Percentiles rank a stretch among this genome's conserved stretches.
Conservation (phyloP, 139 green algal genomes). For the Auxenochlorella pyrenoidosa region DNA sequence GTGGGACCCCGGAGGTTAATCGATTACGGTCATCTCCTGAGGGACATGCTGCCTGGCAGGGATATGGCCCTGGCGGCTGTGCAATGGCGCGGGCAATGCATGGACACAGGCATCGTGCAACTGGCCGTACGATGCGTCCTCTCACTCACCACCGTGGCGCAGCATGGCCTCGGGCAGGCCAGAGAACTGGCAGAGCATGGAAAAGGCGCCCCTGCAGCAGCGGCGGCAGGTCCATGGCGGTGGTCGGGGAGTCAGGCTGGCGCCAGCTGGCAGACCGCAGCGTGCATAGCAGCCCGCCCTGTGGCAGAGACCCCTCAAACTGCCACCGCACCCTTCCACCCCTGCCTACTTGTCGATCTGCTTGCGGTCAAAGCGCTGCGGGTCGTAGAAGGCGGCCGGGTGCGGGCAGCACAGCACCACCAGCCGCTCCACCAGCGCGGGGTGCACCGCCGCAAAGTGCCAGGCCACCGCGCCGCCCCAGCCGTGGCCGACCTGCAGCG, state of each 20-base stretch:
- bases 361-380: not conserved
- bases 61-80: not conserved
- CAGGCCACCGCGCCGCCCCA: slow-evolving; percentile 67
- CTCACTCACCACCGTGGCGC: not conserved
- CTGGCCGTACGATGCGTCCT: too few relatives aligned
- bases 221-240: not conserved
- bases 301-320: not conserved
- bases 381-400: slow-evolving; percentile 24
- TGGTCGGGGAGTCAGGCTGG: not conserved
- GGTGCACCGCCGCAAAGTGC: slow-evolving; percentile 40
- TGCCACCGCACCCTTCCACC: not conserved
- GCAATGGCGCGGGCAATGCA: not conserved
- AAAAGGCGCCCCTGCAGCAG: not conserved
- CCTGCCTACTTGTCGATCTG: slow-evolving; percentile 5
- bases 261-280: not conserved
- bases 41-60: too few relatives aligned
- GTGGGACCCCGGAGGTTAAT: too few relatives aligned
- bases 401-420: slow-evolving; percentile 46
- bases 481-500: slow-evolving; percentile 62
- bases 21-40: too few relatives aligned
- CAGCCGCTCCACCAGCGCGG: slow-evolving; percentile 40
- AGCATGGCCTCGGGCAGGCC: not conserved
- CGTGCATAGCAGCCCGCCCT: not conserved
- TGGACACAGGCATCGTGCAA: too few relatives aligned
- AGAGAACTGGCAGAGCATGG: not conserved